Conservation (phyloP, 2,329 filamentous ascomycete genomes). For the Fusarium verticillioides region DNA sequence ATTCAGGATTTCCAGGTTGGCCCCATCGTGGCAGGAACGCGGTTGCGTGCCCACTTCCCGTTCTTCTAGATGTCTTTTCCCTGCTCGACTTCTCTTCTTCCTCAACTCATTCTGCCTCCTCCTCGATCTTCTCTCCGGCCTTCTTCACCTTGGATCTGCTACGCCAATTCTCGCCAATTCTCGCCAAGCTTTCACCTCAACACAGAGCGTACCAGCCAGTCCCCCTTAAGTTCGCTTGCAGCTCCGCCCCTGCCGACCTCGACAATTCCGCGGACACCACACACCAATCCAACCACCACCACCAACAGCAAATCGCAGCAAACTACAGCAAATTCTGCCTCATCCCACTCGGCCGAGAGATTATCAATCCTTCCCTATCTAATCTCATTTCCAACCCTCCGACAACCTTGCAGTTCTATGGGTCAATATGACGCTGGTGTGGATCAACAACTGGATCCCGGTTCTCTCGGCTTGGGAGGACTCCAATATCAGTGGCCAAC, state of each 20-base stretch:
- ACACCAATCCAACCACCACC: not conserved
- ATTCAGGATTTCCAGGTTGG: not conserved
- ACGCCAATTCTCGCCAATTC: too few relatives aligned
- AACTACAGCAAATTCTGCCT: not conserved
- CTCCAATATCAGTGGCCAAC: constrained; percentile 11
- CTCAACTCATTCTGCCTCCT: not conserved
- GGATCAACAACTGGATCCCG: constrained; percentile 34
- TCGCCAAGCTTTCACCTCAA: not conserved
- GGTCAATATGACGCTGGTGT: constrained; percentile 36
- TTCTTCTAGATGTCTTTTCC: not conserved
- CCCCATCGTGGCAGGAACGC: not conserved
- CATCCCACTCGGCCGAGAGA: not conserved
- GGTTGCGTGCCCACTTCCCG: constrained; percentile 24
- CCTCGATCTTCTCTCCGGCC: not conserved
- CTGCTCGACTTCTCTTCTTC: not conserved
- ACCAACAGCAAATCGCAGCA: not conserved
- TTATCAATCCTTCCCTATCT: not conserved
- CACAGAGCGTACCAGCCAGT: not conserved
- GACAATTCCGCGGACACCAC: not conserved
- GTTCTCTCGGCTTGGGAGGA: constrained; percentile 14
- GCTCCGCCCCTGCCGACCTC: not conserved
- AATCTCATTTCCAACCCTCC: constrained; percentile 1
- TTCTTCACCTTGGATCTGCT: not conserved
- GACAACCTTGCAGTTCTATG: constrained; percentile 33
- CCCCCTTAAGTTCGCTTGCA: not conserved